Conservation (phyloP, 768 basidiomycete species). For the Rhizopogon vinicolor region DNA sequence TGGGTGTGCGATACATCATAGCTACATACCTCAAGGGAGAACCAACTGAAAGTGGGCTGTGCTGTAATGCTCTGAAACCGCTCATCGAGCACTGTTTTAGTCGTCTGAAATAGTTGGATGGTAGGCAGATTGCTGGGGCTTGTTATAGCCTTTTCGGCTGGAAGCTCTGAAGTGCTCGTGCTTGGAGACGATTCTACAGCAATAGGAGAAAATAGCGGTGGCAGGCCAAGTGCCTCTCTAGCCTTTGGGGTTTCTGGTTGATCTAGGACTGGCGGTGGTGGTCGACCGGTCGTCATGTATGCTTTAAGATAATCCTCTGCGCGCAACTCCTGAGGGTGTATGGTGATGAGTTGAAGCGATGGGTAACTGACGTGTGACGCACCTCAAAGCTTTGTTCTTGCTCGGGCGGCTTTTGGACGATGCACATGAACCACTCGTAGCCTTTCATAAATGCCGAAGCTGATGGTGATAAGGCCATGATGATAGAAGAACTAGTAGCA, state of each 20-base stretch:
- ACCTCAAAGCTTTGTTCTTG: slow-evolving; percentile 26
- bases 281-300: slow-evolving; percentile 40
- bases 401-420: slow-evolving; percentile 1
- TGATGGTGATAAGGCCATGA: background rate
- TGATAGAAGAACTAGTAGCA: background rate
- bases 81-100: slow-evolving; percentile 16
- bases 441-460: background rate
- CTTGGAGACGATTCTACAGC: slow-evolving; percentile 5
- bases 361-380: background rate
- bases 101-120: slow-evolving; percentile 23
- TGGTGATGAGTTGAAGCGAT: background rate
- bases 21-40: slow-evolving; percentile 39
- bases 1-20: background rate
- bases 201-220: slow-evolving; percentile 47
- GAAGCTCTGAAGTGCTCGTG: background rate
- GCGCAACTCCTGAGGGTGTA: slow-evolving; percentile 46
- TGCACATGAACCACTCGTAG: background rate
- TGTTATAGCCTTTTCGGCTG: background rate
- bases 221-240: slow-evolving; percentile 41
- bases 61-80: slow-evolving; percentile 35
- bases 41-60: slow-evolving; percentile 30
- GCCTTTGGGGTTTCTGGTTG: slow-evolving; percentile 40
- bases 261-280: slow-evolving; percentile 45
- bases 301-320: slow-evolving; percentile 49
- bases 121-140: slow-evolving; percentile 13